These are phyloP conservation scores for peach (Prunus persica) DNA, from an alignment of 306 rosid species.

Conservation along the genomic window DNA sequence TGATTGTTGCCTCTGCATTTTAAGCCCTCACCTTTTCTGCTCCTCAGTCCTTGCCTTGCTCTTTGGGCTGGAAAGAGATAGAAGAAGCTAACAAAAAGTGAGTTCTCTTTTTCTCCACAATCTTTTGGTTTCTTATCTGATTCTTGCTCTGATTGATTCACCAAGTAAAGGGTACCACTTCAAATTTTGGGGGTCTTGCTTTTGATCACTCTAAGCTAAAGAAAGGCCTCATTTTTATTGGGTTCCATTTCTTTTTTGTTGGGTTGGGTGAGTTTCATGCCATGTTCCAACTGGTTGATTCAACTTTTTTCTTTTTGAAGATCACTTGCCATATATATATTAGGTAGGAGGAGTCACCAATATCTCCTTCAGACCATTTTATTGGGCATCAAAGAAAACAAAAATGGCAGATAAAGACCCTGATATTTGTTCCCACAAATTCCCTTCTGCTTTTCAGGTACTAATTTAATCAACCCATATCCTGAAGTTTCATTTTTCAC, in stretches of 20 bases:
- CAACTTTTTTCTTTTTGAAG: background rate
- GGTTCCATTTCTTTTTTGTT: background rate
- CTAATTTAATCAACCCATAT: background rate
- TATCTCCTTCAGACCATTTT: background rate
- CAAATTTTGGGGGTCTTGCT: background rate
- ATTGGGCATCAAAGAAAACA: background rate
- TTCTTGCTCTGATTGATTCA: background rate
- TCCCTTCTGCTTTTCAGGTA: constrained; percentile 71
- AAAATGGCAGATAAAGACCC: constrained; percentile 50
- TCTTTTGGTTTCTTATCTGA: background rate
- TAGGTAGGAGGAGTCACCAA: too few species aligned
- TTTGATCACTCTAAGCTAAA: too few species aligned
- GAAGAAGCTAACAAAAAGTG: background rate
- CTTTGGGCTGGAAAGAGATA: background rate
- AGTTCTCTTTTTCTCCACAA: background rate
- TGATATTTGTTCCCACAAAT: constrained; percentile 51
- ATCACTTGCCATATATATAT: too few species aligned
- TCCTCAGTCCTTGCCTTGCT: background rate
- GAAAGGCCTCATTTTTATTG: background rate
- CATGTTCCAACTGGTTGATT: constrained; percentile 36
- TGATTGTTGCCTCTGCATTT: constrained; percentile 6
- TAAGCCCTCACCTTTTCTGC: background rate
- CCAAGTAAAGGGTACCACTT: background rate
- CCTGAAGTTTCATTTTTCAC: background rate
- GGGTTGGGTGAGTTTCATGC: too few species aligned